Evolutionary conservation across 75 land plant species (phyloP), one percentile per base, ranked within the genome.

Genomic region (Pinus tabuliformis): DNA sequence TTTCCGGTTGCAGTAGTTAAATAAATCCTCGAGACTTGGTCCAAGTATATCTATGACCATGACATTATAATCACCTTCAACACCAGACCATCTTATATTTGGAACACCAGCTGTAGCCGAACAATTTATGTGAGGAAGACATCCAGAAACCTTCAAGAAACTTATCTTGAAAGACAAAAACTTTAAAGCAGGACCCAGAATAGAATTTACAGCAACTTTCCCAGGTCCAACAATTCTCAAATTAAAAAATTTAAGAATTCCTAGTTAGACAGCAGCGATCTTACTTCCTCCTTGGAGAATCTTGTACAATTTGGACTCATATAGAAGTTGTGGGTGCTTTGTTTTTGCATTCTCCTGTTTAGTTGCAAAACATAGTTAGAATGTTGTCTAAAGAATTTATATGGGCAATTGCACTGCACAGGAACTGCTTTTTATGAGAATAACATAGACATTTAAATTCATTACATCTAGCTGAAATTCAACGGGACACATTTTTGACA

Each of bases 11-110:
- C 94, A 95, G 68, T 89, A 95, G 42, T 89, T 87, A 79, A 95
- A 91, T 58, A 95, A 80, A 73, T 95, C 98, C 73, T 95, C 98
- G 12, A 95, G 87, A 76, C 98, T 93, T 49, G 98, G 98, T 11
- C 98, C 98, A 78, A 95, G 81, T 78, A 95, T 87, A 81, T 95
- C 98, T 59, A 95, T 78, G 12, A 93, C 96, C 66, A 95, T 82
- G 28, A 82, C 77, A 85, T 91, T 91, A 78, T 91, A 93, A 36
- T 93, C 98, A 42, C 94, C 94, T 75, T 95, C 94, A 0, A 81
- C 75, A 4, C 98, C 98, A 70, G 82, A 93, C 98, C 98, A 95
- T 76, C 85, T 91, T 33, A 86, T 91, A 61, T 81, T 78, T 15
- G 98, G 87, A 57, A 95, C 83, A 56, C 95, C 95, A 85, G 57